A percentile compares a stretch with the other conserved stretches of the same genome.
These are phyloP conservation scores for Funneliformis geosporum DNA, from an alignment of 192 early-diverging fungal species.

Conservation along the genomic window DNA sequence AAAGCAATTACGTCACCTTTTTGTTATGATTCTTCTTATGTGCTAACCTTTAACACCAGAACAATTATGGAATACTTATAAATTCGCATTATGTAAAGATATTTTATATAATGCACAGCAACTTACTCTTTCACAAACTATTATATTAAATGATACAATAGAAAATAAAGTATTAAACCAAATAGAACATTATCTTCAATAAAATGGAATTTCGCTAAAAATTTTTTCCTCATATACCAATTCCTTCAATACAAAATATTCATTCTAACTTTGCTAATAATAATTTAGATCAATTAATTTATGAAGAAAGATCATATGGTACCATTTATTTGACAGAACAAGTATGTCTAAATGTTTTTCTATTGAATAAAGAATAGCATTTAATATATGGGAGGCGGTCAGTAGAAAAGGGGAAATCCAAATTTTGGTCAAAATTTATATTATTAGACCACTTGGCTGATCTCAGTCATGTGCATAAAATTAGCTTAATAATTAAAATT, in stretches of 20 bases:
- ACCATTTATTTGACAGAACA: too few species aligned
- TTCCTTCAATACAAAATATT: not conserved
- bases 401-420: too few species aligned
- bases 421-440: too few species aligned
- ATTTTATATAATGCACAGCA: conserved; percentile 11
- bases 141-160: not conserved
- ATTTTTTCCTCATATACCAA: conserved; percentile 20
- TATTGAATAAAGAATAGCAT: conserved; percentile 14
- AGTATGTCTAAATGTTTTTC: not conserved
- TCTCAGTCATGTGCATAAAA: too few species aligned
- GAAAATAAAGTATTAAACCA: conserved; percentile 1
- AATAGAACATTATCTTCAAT: not conserved
- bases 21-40: too few species aligned
- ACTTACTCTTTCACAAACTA: not conserved
- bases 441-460: too few species aligned
- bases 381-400: too few species aligned
- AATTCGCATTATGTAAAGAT: conserved; percentile 20
- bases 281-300: not conserved
- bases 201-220: conserved; percentile 14
- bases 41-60: too few species aligned
- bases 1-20: too few species aligned
- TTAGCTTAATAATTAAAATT: too few species aligned
- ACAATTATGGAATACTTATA: too few species aligned
- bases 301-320: not conserved
- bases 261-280: not conserved